Percentiles rank a stretch among this genome's conserved stretches.
phyloP scores from a whole-genome alignment of 768 basidiomycete genomes.

The Mycena galericulata region DNA sequence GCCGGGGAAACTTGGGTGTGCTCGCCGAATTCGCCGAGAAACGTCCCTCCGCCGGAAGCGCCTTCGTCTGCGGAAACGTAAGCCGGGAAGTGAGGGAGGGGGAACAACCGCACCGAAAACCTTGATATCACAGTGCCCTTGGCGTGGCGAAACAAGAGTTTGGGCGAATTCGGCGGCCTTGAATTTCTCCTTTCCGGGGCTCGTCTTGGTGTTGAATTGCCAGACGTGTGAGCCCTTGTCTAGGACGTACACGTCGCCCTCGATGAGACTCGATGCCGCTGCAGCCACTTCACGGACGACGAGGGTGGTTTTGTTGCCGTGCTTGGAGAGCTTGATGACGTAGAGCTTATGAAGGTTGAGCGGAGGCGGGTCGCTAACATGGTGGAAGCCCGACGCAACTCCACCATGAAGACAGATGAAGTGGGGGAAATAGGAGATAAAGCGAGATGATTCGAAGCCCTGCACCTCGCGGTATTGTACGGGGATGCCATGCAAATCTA shows the following conservation, averaged over 20 bases:
- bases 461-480: slow-evolving; percentile 75
- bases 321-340: slow-evolving; percentile 54
- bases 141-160: slow-evolving; percentile 54
- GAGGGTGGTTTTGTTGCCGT: slow-evolving; percentile 41
- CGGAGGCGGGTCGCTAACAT: slow-evolving; percentile 57
- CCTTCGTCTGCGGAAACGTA: slow-evolving; percentile 61
- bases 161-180: slow-evolving; percentile 72
- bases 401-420: slow-evolving; percentile 62
- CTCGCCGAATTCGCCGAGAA: slow-evolving; percentile 62
- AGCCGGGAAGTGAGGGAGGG: neutral
- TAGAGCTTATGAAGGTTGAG: slow-evolving; percentile 63
- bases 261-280: slow-evolving; percentile 58
- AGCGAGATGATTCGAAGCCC: slow-evolving; percentile 63
- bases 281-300: slow-evolving; percentile 64
- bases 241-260: slow-evolving; percentile 69
- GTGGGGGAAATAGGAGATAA: slow-evolving; percentile 62
- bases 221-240: slow-evolving; percentile 66
- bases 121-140: slow-evolving; percentile 54
- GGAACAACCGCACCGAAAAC: slow-evolving; percentile 58
- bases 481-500: slow-evolving; percentile 67
- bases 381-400: slow-evolving; percentile 64
- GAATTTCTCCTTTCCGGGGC: slow-evolving; percentile 68
- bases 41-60: slow-evolving; percentile 56
- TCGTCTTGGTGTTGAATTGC: slow-evolving; percentile 69
- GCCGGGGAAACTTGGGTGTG: slow-evolving; percentile 38